phyloP scores from a whole-genome alignment of 2,329 filamentous ascomycete species.

The Blastomyces gilchristii region DNA sequence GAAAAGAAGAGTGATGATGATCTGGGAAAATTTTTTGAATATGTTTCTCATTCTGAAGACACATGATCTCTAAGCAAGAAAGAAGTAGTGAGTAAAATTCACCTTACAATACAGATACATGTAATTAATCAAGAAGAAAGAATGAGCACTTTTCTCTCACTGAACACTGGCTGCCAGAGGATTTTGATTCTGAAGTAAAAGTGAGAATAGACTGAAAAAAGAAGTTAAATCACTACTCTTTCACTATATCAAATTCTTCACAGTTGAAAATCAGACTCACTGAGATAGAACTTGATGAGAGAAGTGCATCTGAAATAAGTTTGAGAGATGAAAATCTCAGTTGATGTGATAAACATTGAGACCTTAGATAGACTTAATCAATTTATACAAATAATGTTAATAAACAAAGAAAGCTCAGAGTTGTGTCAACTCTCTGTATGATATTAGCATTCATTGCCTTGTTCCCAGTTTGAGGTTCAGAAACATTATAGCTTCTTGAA shows the following conservation, averaged over 20 bases:
- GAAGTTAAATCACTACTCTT: background rate
- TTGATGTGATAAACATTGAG: background rate
- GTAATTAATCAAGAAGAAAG: background rate
- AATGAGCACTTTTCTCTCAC: background rate
- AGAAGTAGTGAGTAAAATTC: slow-evolving; percentile 1
- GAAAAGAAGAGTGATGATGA: slow-evolving; percentile 2
- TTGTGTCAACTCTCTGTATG: background rate
- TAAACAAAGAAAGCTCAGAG: background rate
- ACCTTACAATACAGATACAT: background rate
- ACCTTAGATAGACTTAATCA: background rate
- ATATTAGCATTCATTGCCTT: background rate
- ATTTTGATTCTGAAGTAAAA: background rate
- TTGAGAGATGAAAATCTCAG: background rate
- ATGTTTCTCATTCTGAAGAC: background rate
- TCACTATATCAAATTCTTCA: background rate
- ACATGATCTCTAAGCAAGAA: background rate
- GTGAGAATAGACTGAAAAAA: background rate
- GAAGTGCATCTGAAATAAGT: background rate
- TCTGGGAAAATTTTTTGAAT: background rate
- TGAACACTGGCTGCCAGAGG: background rate
- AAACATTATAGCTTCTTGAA: background rate
- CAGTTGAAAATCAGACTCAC: background rate
- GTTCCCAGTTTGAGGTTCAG: background rate
- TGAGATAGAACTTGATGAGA: background rate
- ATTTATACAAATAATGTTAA: background rate